phyloP scores from a whole-genome alignment of 306 rosid species.

The Prunus dulcis region DNA sequence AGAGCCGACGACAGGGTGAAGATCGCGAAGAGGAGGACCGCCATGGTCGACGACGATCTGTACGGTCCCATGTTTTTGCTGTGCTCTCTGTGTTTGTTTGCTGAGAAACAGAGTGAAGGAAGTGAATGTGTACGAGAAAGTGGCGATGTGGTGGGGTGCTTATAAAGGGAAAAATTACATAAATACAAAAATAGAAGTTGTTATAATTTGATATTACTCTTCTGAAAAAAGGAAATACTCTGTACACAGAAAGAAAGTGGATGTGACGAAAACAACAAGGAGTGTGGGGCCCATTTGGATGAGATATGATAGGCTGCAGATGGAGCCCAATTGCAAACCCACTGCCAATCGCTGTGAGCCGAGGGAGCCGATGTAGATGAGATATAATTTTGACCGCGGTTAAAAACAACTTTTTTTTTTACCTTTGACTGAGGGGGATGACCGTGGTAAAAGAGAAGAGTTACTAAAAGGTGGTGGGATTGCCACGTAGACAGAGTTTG shows the following conservation, averaged over 20 bases:
- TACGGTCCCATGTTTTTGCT: conserved; percentile 41
- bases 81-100: no score
- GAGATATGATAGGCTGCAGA: neutral
- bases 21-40: conserved; percentile 28
- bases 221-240: neutral
- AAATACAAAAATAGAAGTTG: neutral
- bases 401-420: neutral
- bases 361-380: neutral
- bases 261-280: neutral
- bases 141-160: conserved; percentile 27
- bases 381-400: neutral
- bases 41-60: conserved; percentile 30
- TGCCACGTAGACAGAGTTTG: neutral
- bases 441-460: neutral
- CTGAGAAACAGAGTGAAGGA: neutral
- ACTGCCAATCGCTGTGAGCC: neutral
- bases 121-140: conserved; percentile 10
- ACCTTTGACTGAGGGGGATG: neutral
- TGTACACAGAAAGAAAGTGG: neutral
- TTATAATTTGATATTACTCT: neutral
- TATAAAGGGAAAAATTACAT: conserved; percentile 24
- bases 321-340: neutral
- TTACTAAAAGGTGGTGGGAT: neutral
- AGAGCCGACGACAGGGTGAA: conserved; percentile 50
- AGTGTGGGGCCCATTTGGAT: conserved; percentile 4